A percentile compares a stretch with the other conserved stretches of the same genome.
phyloP scores from a whole-genome alignment of 2,329 filamentous ascomycete species.

The Westerdykella aurantiaca region DNA sequence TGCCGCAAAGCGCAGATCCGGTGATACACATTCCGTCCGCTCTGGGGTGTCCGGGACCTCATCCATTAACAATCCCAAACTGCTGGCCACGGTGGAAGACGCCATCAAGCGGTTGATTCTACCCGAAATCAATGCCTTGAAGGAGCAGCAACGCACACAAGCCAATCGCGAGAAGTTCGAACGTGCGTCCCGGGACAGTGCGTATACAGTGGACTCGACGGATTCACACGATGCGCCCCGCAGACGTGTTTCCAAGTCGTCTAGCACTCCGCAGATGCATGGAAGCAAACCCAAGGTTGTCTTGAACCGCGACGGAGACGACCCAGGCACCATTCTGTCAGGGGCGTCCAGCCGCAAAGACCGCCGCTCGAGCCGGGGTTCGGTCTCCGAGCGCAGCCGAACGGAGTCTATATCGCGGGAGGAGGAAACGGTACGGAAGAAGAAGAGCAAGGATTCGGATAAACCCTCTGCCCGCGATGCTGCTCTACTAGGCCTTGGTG shows the following conservation, averaged over 20 bases:
- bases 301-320: constrained; percentile 53
- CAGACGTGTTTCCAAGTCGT: constrained; percentile 55
- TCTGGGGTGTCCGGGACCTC: constrained; percentile 53
- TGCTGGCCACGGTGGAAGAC: constrained; percentile 88
- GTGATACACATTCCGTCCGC: constrained; percentile 53
- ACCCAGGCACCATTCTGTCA: constrained; percentile 54
- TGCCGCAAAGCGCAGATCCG: constrained; percentile 49
- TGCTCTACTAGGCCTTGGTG: constrained; percentile 49
- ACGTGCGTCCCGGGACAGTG: constrained; percentile 45
- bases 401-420: constrained; percentile 29
- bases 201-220: constrained; percentile 52
- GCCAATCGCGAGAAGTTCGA: constrained; percentile 66
- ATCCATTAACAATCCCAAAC: constrained; percentile 85
- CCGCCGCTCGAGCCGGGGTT: constrained; percentile 50
- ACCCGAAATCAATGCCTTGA: constrained; percentile 85
- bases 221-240: constrained; percentile 45
- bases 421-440: constrained; percentile 49
- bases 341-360: constrained; percentile 50
- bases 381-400: constrained; percentile 42
- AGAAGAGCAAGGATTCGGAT: constrained; percentile 49
- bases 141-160: constrained; percentile 78
- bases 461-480: constrained; percentile 45
- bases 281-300: constrained; percentile 54
- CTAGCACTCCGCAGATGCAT: constrained; percentile 55
- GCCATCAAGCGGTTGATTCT: constrained; percentile 84